These are phyloP conservation scores for Trifolium subterraneum DNA, from an alignment of 306 rosid species.

Conservation along the genomic window DNA sequence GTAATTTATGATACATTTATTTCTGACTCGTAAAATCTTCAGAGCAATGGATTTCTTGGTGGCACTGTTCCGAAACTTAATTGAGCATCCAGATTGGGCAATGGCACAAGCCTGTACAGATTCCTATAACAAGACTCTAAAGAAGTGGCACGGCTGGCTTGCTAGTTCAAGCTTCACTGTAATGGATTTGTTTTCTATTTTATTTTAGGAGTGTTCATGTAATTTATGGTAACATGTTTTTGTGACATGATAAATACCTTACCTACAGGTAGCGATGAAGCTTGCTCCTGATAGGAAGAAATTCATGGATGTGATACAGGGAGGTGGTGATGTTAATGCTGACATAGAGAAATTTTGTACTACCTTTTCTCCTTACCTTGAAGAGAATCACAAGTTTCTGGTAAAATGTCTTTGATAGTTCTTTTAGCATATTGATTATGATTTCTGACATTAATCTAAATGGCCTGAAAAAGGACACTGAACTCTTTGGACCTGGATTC, in stretches of 20 bases:
- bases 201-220: not conserved
- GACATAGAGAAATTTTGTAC: slow-evolving; percentile 81
- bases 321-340: slow-evolving; percentile 65
- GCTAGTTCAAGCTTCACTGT: slow-evolving; percentile 95
- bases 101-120: slow-evolving; percentile 96
- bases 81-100: slow-evolving; percentile 83
- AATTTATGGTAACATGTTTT: not conserved
- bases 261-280: slow-evolving; percentile 88
- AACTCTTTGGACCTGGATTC: slow-evolving; percentile 11
- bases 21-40: slow-evolving; percentile 44
- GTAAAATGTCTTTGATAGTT: slow-evolving; percentile 51
- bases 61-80: slow-evolving; percentile 78
- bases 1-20: slow-evolving; percentile 28
- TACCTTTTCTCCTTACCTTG: slow-evolving; percentile 70
- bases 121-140: slow-evolving; percentile 85
- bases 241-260: slow-evolving; percentile 21
- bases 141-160: slow-evolving; percentile 98
- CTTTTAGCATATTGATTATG: slow-evolving; percentile 23
- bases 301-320: slow-evolving; percentile 90
- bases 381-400: slow-evolving; percentile 95
- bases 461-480: slow-evolving; percentile 9
- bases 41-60: slow-evolving; percentile 99
- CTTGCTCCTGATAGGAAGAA: slow-evolving; percentile 97
- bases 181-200: slow-evolving; percentile 38
- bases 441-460: slow-evolving; percentile 2